Conservation (phyloP, 2,329 filamentous ascomycete species). For the Alternaria ventricosa region DNA sequence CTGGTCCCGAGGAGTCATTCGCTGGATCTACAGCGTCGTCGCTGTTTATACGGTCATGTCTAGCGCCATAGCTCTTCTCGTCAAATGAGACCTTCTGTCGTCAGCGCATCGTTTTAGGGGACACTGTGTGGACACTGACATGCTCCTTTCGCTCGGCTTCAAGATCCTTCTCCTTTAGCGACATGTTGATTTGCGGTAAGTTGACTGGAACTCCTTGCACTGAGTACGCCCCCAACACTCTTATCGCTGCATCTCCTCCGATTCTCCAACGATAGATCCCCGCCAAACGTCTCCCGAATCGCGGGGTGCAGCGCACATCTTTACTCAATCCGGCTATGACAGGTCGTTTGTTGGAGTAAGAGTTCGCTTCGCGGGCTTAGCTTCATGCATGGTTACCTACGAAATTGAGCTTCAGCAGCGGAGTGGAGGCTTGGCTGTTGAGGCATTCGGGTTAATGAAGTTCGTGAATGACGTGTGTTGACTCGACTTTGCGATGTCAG, state of each 20-base stretch:
- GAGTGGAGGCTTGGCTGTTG: conserved; percentile 1
- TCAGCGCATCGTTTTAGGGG: neutral
- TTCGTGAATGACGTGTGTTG: neutral
- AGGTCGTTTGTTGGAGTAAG: neutral
- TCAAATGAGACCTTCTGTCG: neutral
- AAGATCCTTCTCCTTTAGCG: neutral
- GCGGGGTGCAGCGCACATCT: conserved; percentile 9
- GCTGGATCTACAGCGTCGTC: neutral
- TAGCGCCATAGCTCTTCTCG: neutral
- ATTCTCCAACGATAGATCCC: conserved; percentile 6
- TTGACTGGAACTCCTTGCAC: too few relatives aligned
- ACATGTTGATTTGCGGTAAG: neutral
- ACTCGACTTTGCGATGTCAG: neutral
- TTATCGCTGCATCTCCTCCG: neutral
- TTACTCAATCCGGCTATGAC: neutral
- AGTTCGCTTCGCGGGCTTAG: neutral
- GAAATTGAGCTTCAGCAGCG: neutral
- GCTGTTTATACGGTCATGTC: neutral
- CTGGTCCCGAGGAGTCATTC: conserved; percentile 1
- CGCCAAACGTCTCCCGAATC: conserved; percentile 9
- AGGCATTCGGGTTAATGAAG: neutral
- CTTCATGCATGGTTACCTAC: neutral
- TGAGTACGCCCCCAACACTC: neutral
- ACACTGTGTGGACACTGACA: neutral
- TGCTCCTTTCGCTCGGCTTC: neutral